phyloP scores from a whole-genome alignment of 179 eudicot genomes.

The Patellifolia procumbens region DNA sequence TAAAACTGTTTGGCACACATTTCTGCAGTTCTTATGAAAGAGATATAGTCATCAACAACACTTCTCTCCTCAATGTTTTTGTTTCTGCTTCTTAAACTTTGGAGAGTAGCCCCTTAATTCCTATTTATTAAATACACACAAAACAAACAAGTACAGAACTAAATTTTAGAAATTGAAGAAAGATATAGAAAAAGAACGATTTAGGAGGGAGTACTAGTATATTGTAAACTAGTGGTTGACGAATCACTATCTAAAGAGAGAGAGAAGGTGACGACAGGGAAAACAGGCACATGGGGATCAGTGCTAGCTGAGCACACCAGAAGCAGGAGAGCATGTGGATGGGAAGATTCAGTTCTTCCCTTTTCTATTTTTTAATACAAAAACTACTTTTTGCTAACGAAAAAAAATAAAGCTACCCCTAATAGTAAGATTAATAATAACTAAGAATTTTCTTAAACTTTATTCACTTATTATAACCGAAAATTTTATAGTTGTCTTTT shows the following conservation, averaged over 20 bases:
- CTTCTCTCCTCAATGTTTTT: neutral
- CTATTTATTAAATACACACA: neutral
- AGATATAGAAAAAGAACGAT: conserved; percentile 24
- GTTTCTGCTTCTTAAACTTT: neutral
- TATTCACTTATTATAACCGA: no score
- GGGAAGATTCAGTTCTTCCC: conserved; percentile 38
- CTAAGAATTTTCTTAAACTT: no score
- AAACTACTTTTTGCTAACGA: neutral
- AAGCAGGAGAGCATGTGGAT: conserved; percentile 53
- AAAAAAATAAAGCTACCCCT: no score
- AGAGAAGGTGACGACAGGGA: conserved; percentile 51
- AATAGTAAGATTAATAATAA: neutral
- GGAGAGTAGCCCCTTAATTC: conserved; percentile 5
- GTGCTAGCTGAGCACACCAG: conserved; percentile 46
- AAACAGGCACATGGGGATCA: conserved; percentile 67
- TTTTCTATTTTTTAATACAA: neutral
- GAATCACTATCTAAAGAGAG: conserved; percentile 54
- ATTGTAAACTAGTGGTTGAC: conserved; percentile 56
- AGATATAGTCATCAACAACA: conserved; percentile 26
- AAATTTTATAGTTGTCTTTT: no score
- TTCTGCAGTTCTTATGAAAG: neutral
- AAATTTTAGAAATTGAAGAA: conserved; percentile 1
- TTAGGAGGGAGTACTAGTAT: neutral
- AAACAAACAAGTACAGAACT: neutral
- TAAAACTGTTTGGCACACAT: conserved; percentile 6